phyloP scores from a whole-genome alignment of 345 rosid genomes.

The Eucalyptus cloeziana region DNA sequence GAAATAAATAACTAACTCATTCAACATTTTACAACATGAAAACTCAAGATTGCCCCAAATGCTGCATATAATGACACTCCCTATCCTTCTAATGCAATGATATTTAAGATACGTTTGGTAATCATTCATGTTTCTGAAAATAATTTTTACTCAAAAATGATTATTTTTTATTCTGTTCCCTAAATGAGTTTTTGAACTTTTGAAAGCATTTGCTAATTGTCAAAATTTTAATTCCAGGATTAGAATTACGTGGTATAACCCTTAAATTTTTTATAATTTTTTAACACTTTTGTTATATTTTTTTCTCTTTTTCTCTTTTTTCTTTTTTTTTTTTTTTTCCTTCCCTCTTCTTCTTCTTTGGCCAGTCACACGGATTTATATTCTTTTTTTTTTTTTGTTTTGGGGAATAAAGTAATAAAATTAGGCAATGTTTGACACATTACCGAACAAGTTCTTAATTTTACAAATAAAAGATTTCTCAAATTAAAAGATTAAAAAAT shows the following conservation, averaged over 20 bases:
- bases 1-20: neutral
- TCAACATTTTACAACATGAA: neutral
- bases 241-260: fast-evolving
- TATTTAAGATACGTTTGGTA: fast-evolving
- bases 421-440: too few species aligned
- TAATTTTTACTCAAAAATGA: fast-evolving
- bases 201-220: fast-evolving
- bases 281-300: too few species aligned
- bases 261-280: too few species aligned
- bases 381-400: too few species aligned
- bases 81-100: neutral
- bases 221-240: fast-evolving
- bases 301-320: too few species aligned
- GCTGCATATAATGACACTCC: neutral
- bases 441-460: neutral
- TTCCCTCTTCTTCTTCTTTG: too few species aligned
- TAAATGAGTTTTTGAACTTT: fast-evolving
- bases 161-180: fast-evolving
- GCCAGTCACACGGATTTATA: fast-evolving
- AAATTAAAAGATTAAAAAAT: neutral
- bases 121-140: fast-evolving
- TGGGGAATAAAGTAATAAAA: fast-evolving
- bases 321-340: too few species aligned
- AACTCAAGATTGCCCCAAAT: neutral
- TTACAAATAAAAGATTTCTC: neutral